A percentile compares a stretch with the other conserved stretches of the same genome.
phyloP scores from a whole-genome alignment of 768 basidiomycete species.

The Psilocybe cyanescens region DNA sequence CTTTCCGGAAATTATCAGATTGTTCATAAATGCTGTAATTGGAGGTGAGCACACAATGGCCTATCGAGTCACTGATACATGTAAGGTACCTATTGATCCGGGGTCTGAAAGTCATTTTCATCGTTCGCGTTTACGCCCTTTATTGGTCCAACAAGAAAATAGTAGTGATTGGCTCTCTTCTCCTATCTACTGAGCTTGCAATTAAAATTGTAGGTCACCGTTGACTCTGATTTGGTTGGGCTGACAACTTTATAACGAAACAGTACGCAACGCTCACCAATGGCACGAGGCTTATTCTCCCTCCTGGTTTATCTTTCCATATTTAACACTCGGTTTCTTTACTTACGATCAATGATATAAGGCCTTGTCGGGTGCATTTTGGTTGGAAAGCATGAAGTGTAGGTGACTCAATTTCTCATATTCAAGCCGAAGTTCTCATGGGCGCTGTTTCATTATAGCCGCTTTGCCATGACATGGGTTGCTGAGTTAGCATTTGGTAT shows the following conservation, averaged over 20 bases:
- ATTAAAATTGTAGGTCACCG: too few species aligned
- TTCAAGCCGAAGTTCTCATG: background rate
- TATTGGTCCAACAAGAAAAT: background rate
- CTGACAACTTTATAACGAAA: background rate
- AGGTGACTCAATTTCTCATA: background rate
- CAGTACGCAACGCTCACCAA: background rate
- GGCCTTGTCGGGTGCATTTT: background rate
- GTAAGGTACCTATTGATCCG: too few species aligned
- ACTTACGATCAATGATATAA: too few species aligned
- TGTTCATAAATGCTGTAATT: too few species aligned
- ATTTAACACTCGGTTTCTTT: too few species aligned
- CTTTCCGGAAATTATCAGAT: too few species aligned
- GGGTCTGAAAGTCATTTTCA: constrained; percentile 6
- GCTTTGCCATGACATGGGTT: constrained; percentile 1
- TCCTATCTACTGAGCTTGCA: background rate
- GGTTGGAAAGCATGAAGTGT: constrained; percentile 1
- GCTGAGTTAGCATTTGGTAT: constrained; percentile 10
- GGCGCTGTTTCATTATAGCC: constrained; percentile 3
- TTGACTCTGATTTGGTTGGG: background rate
- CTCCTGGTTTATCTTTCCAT: background rate
- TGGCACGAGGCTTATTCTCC: background rate
- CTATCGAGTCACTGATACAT: background rate
- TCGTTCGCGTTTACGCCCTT: constrained; percentile 7
- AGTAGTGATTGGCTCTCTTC: background rate
- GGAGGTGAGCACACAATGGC: background rate